Percentiles rank a stretch among this genome's conserved stretches.
phyloP scores from a whole-genome alignment of 805 yeast species.

The Komagataella ulmi region DNA sequence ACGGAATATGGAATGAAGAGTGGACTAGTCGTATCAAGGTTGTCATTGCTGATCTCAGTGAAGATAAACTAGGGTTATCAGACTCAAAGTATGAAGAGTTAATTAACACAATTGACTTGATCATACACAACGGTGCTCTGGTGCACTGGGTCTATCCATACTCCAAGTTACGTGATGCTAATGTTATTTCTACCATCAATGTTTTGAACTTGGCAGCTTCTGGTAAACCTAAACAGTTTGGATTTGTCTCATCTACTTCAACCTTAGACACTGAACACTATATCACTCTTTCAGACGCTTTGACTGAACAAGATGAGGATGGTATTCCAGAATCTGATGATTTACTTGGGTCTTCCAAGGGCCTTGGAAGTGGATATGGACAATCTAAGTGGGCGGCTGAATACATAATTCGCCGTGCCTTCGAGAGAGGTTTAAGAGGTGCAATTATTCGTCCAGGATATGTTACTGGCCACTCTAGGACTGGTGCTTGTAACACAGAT shows the following conservation, averaged over 20 bases:
- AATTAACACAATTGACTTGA: constrained; percentile 53
- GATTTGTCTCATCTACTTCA: constrained; percentile 94
- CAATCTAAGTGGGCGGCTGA: constrained; percentile 98
- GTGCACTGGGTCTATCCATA: constrained; percentile 99
- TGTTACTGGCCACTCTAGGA: constrained; percentile 71
- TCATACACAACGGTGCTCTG: constrained; percentile 93
- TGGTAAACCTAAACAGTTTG: constrained; percentile 76
- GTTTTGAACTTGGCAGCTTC: constrained; percentile 63
- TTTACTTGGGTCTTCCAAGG: constrained; percentile 66
- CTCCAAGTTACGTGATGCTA: constrained; percentile 79
- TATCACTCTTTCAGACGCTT: constrained; percentile 61
- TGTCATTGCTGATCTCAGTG: constrained; percentile 73
- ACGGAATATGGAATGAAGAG: constrained; percentile 64
- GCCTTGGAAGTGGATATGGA: constrained; percentile 89
- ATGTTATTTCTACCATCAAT: constrained; percentile 79
- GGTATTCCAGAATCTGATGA: constrained; percentile 82
- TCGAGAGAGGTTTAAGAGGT: constrained; percentile 76
- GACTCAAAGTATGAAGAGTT: constrained; percentile 45
- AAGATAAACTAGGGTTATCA: constrained; percentile 56
- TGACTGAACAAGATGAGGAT: constrained; percentile 44
- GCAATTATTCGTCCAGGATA: constrained; percentile 93
- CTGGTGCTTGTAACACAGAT: constrained; percentile 91
- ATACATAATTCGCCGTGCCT: constrained; percentile 77
- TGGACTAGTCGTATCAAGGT: constrained; percentile 50
- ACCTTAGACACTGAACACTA: constrained; percentile 77